Base-by-base conservation (phyloP, 1,284 basidiomycete species). In the Agroathelia rolfsii region DNA sequence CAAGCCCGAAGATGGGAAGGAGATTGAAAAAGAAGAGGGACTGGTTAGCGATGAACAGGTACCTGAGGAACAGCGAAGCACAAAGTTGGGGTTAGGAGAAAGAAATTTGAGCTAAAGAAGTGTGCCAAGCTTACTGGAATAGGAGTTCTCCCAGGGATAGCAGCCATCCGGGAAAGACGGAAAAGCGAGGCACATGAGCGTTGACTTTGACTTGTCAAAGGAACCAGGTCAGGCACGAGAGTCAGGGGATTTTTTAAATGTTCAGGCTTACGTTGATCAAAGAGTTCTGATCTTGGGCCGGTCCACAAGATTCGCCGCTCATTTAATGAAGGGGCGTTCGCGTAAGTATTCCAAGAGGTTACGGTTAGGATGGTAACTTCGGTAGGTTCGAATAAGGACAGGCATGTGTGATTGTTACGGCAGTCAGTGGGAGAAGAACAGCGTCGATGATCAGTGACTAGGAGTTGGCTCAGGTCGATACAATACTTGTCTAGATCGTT, bases 21-120 rank as follows among this genome's bases (percentile, higher is more conserved):
- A 82, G 53, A 72, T 89, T 1, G 80, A 85, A 71, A 39, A 83
- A 53, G 49, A 66, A 85, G 1, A 85, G 60, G 2, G 80, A 83
- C 15, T 83, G 51, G 13, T 71, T 74, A 0, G 77, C 62, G 45
- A 68, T 65, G 22, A 61, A 55, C 35, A 78, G 50, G 42, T 85
- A 85, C 36, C 82, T 84, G 44, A 2, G 36, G 14, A 3, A 24
- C 13, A 3, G 4, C 11, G 11, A n/a, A n/a, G 5, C 17, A 15
- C 12, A 38, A 21, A 42, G 10, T 31, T 44, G 24, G 30, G 13
- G n/a, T n/a, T n/a, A n/a, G 19, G 14, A 21, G 26, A 24, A 11
- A 4, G 17, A n/a, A 24, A 25, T 34, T 7, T 10, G 12, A 21
- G n/a, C 18, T 19, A 24, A 26, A 27, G 16, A 21, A 10, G 34